phyloP scores from a whole-genome alignment of 176 grass and related monocot genomes.

The Metroxylon sagu region DNA sequence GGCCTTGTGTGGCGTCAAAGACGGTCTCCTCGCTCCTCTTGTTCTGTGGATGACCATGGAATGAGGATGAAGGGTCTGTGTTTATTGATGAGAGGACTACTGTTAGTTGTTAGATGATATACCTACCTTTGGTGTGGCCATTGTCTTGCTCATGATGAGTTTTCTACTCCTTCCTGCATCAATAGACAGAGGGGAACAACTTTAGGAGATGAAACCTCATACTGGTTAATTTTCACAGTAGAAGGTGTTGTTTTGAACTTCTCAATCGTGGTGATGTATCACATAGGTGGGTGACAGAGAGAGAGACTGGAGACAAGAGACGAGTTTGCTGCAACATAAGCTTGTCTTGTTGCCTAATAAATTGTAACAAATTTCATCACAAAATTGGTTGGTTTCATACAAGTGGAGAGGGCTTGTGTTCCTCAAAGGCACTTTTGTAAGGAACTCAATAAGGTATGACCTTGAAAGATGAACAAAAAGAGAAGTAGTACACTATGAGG shows the following conservation, averaged over 20 bases:
- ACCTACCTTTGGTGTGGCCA: constrained; percentile 13
- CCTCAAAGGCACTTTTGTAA: neutral
- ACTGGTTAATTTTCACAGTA: too few species aligned
- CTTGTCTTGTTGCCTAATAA: neutral
- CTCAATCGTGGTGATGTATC: too few species aligned
- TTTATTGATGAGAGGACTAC: neutral
- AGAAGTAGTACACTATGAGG: neutral
- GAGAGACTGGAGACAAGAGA: too few species aligned
- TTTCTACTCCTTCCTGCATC: constrained; percentile 31
- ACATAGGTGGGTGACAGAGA: too few species aligned
- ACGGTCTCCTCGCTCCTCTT: neutral
- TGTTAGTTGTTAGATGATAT: neutral
- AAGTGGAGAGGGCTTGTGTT: neutral
- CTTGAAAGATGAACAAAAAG: neutral
- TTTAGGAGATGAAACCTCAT: too few species aligned
- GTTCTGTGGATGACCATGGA: constrained; percentile 14
- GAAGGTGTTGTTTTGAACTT: too few species aligned
- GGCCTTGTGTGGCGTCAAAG: neutral
- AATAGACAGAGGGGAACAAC: neutral
- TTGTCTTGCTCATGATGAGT: constrained; percentile 11
- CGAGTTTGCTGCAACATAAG: too few species aligned
- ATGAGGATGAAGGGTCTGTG: neutral
- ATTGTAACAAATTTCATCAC: neutral
- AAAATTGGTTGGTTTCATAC: neutral
- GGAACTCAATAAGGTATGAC: neutral